Evolutionary conservation across 2,329 filamentous ascomycete species (phyloP).

Genomic region (Polytolypa hystricis): DNA sequence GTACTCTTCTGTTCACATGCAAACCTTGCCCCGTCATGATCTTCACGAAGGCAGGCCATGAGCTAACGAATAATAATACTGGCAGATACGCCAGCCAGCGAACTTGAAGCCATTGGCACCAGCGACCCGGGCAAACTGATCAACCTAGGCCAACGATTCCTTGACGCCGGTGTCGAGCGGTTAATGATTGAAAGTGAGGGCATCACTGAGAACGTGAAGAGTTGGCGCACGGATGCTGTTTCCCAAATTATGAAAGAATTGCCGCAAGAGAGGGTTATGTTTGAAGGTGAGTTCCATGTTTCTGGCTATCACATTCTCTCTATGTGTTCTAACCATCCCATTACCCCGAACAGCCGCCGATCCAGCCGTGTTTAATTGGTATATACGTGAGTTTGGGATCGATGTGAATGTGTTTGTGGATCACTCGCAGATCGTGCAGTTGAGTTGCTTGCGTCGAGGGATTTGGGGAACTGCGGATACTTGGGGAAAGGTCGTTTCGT

Average conservation of each 20-base stretch:
- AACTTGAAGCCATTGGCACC: slow-evolving; percentile 39
- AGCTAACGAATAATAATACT: slow-evolving; percentile 1
- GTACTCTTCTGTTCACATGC: too few species aligned
- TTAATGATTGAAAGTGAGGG: slow-evolving; percentile 52
- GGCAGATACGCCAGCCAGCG: slow-evolving; percentile 35
- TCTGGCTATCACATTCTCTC: background rate
- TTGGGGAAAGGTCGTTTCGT: slow-evolving; percentile 42
- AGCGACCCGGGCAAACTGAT: slow-evolving; percentile 41
- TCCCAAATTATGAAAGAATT: slow-evolving; percentile 42
- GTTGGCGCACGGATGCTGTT: slow-evolving; percentile 46
- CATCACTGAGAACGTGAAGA: slow-evolving; percentile 46
- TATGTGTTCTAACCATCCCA: background rate
- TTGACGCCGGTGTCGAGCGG: slow-evolving; percentile 42
- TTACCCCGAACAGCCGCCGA: slow-evolving; percentile 34
- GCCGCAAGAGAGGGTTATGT: slow-evolving; percentile 45
- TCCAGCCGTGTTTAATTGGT: slow-evolving; percentile 46
- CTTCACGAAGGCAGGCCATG: background rate
- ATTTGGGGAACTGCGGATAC: slow-evolving; percentile 48
- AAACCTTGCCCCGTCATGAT: background rate
- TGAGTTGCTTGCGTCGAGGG: slow-evolving; percentile 40
- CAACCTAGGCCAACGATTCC: slow-evolving; percentile 39
- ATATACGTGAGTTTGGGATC: slow-evolving; percentile 45
- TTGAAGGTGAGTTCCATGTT: slow-evolving; percentile 31
- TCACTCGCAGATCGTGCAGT: slow-evolving; percentile 47
- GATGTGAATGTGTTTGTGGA: slow-evolving; percentile 49